Base-by-base conservation (phyloP, 2,329 filamentous ascomycete genomes). In the Byssothecium circinans region DNA sequence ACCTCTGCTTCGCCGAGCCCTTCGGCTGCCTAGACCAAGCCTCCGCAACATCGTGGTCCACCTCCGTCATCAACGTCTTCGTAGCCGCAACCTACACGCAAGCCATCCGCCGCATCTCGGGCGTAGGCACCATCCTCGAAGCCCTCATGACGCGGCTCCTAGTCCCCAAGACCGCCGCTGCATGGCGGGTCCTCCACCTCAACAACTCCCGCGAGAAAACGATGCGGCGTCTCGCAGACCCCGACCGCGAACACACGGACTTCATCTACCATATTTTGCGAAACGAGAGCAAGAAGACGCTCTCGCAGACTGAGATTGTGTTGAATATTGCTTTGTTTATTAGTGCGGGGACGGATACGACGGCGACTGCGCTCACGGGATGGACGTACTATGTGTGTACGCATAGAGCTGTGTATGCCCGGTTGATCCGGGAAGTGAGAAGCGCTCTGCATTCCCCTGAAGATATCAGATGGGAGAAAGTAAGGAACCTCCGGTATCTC, bases 341-440 rank as follows among this genome's bases (percentile, higher is more conserved):
- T 33, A 62, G 54, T 15, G 63, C 52, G 2, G 63, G 63, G 5
- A 63, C 57, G 2, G 63, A 65, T 18, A 64, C 63, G 1, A 63
- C 58, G 3, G 62, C 59, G 2, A 62, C 54, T 4, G 49, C 54
- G 10, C 43, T 66, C 6, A 54, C 62, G 1, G 59, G 55, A 1
- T 58, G 57, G 56, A 57, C 59, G 7, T 61, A 60, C 23, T 61
- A 41, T 27, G 37, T 46, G 10, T 33, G 23, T 22, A 46, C 43
- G 20, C 43, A 46, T 30, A 4, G 5, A 38, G 33, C 15, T 10
- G 36, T 39, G 18, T 39, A 39, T 25, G 4, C 19, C 11, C 36
- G 22, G 6, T n/a, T 39, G n/a, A 17, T 39, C 6, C 5, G 14
- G 3, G 36, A 39, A 20, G 22, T 39, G 10, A 7, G 36, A 25